Evolutionary conservation across 495 filamentous ascomycete genomes (phyloP), one percentile per base, ranked within the genome.

Genomic region (Aspergillus ellipticus): DNA sequence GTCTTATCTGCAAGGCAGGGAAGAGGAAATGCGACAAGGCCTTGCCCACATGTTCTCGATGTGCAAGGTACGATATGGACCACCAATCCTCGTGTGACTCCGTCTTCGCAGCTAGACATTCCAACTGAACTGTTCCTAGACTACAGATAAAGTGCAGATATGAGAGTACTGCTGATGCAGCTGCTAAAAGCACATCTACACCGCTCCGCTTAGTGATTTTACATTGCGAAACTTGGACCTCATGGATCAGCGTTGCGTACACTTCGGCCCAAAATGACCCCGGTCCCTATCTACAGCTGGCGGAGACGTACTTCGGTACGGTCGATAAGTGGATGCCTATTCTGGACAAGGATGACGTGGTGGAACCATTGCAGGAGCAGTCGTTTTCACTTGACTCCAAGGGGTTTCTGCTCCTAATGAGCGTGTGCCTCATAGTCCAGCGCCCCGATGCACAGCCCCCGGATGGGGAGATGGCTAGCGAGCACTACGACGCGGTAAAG

Each of bases 1-100:
- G 41, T 20, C 22, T 45, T 10, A 13, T 22, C 26, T 54, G 51
- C 24, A 54, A 46, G 24, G 42, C 39, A 11, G 51, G 22, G 6
- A 54, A 46, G 28, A 16, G 51, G 19, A 41, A 33, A n/a, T 54
- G 41, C 11, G 51, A 46, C 16, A 54, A 54, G 24, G 13, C 4
- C 3, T 29, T 54, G 6, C 51, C 51, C 10, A 22, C 8, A 7
- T 54, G 51, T 39, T 46, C 51, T 21, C 51, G 41, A n/a, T 45
- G 51, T 39, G 15, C 42, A 24, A 54, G 26, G 51, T 46, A 46
- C 15, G 16, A 39, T 4, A 39, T n/a, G 13, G 4, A 35, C 33
- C 33, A 4, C 11, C 35, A 13, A n/a, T 5, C n/a, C 35, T 39
- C 35, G 5, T 28, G 7, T n/a, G 13, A n/a, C 2, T n/a, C 1